Conservation (phyloP, 352 stramenopile genomes). For the Plasmopara viticola region DNA sequence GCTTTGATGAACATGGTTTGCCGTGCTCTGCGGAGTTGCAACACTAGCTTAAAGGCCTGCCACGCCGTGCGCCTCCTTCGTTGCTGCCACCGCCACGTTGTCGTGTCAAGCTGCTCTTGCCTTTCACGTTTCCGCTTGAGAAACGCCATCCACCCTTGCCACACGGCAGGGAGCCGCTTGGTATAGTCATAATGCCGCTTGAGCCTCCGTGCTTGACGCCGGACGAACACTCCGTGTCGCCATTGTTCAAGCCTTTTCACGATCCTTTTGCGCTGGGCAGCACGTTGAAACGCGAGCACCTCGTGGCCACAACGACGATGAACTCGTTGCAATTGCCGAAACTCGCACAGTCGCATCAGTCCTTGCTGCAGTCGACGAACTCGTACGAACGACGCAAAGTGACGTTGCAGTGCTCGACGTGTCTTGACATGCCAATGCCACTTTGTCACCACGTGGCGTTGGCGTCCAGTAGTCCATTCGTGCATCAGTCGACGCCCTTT, state of each 20-base stretch:
- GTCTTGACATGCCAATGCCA: constrained; percentile 20
- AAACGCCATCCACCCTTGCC: constrained; percentile 19
- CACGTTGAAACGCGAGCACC: constrained; percentile 18
- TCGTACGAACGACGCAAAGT: constrained; percentile 15
- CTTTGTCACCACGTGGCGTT: constrained; percentile 12
- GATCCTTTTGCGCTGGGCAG: constrained; percentile 12
- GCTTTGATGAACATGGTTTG: too few species aligned
- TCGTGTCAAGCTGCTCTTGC: too few species aligned
- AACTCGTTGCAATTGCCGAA: constrained; percentile 6
- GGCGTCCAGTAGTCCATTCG: constrained; percentile 18
- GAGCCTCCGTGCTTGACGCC: constrained; percentile 18
- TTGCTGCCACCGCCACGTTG: too few species aligned
- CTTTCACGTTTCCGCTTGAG: too few species aligned
- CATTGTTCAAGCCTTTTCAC: constrained; percentile 21
- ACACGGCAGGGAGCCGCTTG: constrained; percentile 25
- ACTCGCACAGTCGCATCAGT: constrained; percentile 12
- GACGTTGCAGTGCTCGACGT: constrained; percentile 2
- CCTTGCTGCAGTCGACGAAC: constrained; percentile 19
- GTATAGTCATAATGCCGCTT: constrained; percentile 21
- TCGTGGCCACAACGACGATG: constrained; percentile 7
- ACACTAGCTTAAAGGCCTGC: too few species aligned
- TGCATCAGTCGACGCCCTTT: constrained; percentile 23
- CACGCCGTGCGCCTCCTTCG: too few species aligned
- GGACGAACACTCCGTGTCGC: constrained; percentile 9
- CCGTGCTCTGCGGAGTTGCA: too few species aligned